phyloP scores from a whole-genome alignment of 2,329 filamentous ascomycete species.

The Neurospora sp. region DNA sequence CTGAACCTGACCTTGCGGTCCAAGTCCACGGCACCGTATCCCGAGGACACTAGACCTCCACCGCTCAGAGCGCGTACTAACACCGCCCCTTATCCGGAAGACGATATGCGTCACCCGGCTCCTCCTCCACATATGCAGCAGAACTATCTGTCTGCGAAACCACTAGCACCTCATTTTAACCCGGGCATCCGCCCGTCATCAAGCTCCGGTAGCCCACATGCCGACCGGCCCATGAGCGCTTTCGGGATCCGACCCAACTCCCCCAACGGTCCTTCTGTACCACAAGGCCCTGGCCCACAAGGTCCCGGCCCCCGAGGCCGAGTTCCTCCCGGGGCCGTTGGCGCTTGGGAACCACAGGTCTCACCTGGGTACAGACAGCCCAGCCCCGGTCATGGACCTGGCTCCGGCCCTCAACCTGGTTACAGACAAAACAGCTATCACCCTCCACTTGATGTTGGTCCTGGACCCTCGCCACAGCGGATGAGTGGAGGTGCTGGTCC shows the following conservation, averaged over 20 bases:
- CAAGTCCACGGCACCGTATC: constrained; percentile 57
- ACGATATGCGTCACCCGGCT: constrained; percentile 27
- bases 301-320: constrained; percentile 29
- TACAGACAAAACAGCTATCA: neutral
- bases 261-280: constrained; percentile 13
- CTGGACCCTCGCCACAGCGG: neutral
- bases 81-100: constrained; percentile 42
- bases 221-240: constrained; percentile 40
- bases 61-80: constrained; percentile 35
- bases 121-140: constrained; percentile 14
- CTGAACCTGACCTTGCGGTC: constrained; percentile 28
- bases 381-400: constrained; percentile 25
- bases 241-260: constrained; percentile 44
- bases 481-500: constrained; percentile 9
- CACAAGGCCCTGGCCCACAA: constrained; percentile 30
- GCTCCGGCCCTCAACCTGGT: neutral
- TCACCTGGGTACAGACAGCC: constrained; percentile 30
- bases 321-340: constrained; percentile 25
- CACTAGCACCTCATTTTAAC: constrained; percentile 32
- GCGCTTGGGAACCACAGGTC: constrained; percentile 34
- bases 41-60: constrained; percentile 53
- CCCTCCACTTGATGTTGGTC: neutral
- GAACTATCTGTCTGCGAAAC: neutral
- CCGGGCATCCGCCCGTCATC: constrained; percentile 39
- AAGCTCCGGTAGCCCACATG: constrained; percentile 31